Evolutionary conservation across 169 alveolate genomes (phyloP).

Genomic region (Ichthyophthirius multifiliis): DNA sequence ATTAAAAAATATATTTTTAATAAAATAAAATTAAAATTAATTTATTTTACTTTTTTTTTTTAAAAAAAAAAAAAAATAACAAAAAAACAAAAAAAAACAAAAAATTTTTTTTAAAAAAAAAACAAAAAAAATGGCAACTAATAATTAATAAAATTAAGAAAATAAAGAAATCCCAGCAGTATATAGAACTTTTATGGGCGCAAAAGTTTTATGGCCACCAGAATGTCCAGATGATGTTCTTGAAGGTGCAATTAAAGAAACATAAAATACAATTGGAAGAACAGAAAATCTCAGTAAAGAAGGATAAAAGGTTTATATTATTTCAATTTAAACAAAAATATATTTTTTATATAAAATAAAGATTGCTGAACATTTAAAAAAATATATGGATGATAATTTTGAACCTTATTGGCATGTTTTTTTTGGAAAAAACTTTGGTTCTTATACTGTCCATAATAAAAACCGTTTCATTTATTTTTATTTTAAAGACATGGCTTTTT

Average conservation of each 20-base stretch:
- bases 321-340: neutral
- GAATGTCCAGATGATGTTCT: slow-evolving; percentile 87
- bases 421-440: slow-evolving; percentile 82
- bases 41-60: no score
- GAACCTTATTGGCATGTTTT: slow-evolving; percentile 88
- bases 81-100: no score
- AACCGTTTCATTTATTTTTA: slow-evolving; percentile 80
- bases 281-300: slow-evolving; percentile 53
- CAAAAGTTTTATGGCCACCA: slow-evolving; percentile 84
- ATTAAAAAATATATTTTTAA: no score
- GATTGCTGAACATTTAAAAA: slow-evolving; percentile 75
- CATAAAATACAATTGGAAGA: slow-evolving; percentile 38
- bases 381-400: slow-evolving; percentile 80
- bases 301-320: slow-evolving; percentile 49
- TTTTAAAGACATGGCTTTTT: slow-evolving; percentile 71
- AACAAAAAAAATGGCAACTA: no score
- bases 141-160: no score
- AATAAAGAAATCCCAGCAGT: no score
- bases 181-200: slow-evolving; percentile 58
- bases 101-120: no score
- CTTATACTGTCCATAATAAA: slow-evolving; percentile 80
- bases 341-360: neutral
- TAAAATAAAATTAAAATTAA: no score
- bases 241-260: slow-evolving; percentile 62
- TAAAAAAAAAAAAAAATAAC: no score